phyloP scores from a whole-genome alignment of 495 filamentous ascomycete species.

The Xylaria flabelliformis region DNA sequence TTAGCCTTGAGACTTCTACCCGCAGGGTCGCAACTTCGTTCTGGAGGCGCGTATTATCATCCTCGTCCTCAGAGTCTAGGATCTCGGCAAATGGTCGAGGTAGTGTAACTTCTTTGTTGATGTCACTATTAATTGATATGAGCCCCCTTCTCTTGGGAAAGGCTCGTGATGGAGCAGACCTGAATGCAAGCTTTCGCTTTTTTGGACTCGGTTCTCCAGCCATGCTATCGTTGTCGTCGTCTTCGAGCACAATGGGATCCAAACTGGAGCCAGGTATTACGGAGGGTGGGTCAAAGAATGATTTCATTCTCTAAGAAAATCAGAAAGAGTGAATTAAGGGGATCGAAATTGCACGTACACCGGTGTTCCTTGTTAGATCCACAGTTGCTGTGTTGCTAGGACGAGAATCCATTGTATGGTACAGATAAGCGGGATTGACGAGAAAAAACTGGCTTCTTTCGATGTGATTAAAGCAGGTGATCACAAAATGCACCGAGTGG shows the following conservation, averaged over 20 bases:
- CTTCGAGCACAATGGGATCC: conserved; percentile 3
- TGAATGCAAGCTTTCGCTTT: not conserved
- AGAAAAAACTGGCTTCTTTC: not conserved
- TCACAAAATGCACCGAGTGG: not conserved
- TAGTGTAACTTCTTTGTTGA: not conserved
- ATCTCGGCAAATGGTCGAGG: not conserved
- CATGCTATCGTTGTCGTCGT: conserved; percentile 8
- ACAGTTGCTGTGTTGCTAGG: not conserved
- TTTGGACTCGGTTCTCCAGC: not conserved
- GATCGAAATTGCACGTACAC: not conserved
- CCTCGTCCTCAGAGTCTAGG: not conserved
- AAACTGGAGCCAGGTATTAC: not conserved
- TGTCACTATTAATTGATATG: not conserved
- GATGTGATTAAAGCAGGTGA: not conserved
- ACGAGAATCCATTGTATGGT: not conserved
- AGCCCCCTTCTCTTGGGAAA: not conserved
- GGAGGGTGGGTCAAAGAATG: not conserved
- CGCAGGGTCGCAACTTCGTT: not conserved
- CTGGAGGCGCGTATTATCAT: not conserved
- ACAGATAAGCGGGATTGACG: not conserved
- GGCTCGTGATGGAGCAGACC: not conserved
- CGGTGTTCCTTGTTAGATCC: not conserved
- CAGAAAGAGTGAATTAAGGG: not conserved
- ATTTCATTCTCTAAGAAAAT: not conserved
- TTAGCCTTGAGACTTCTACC: not conserved